Evolutionary conservation across 176 grass and related monocot species (phyloP), one percentile per base, ranked within the genome.

Genomic region (Alopecurus myosuroides): DNA sequence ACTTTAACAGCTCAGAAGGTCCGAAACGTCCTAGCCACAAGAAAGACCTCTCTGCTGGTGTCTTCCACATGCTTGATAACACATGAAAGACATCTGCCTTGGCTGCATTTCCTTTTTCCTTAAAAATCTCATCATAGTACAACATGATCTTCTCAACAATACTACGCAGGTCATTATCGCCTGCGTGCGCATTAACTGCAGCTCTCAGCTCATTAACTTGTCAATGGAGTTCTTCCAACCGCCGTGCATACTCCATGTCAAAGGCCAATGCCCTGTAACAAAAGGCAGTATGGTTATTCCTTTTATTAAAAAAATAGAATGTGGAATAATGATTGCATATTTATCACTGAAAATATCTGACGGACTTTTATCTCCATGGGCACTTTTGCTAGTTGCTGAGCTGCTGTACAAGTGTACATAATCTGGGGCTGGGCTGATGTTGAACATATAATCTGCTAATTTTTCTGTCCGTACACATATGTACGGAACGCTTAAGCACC

Each of bases 61-160:
- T 94, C 84, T 99, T 99, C 97, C 97, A 99, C 97, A 99, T 99
- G 69, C 97, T 94, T 18, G 97, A 99, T 81, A 99, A 87, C 34
- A 99, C 91, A 81, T 99, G 94, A 84, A 99, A 96, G 61, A 99
- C 97, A 79, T 99, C 97, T 76, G 86, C 76, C 62, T 96, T 99
- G 71, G 97, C 94, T 35, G 93, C 97, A 64, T 91, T 79, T 52
- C 93, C 91, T 84, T 99, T 99, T 17, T 94, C 77, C 87, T 80
- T 95, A 80, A 91, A 99, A 71, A 99, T 92, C 56, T 99, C 97
- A 83, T 99, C 90, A 86, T 94, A 89, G 65, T 96, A 89, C 19
- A 90, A 69, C 84, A 96, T 91, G 70, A 99, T 88, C 35, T 88
- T 86, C 36, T 96, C 94, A 82, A 96, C 78, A 78, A 92, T 91